These are phyloP conservation scores for Hanseniaspora valbyensis DNA, from an alignment of 805 yeast genomes.

Conservation along the genomic window DNA sequence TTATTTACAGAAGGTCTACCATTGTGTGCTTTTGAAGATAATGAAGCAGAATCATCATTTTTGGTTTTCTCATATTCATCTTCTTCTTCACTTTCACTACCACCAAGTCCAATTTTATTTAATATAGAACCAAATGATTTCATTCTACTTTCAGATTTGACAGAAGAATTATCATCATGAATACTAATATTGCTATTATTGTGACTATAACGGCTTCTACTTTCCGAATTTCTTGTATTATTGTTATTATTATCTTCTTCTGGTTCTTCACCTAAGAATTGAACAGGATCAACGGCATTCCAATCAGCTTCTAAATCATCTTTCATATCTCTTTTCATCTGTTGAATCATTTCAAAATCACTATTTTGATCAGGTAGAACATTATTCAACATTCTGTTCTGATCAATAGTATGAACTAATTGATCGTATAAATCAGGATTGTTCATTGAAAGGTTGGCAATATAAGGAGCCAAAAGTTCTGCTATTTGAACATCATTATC, in stretches of 20 bases:
- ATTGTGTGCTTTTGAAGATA: neutral
- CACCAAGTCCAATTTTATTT: neutral
- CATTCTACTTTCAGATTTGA: neutral
- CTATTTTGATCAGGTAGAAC: slow-evolving; percentile 10
- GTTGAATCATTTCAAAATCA: slow-evolving; percentile 14
- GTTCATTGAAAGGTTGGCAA: slow-evolving; percentile 9
- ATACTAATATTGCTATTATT: too few relatives aligned
- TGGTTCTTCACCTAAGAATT: slow-evolving; percentile 7
- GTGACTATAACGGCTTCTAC: too few relatives aligned
- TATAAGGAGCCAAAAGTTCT: slow-evolving; percentile 2
- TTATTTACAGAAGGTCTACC: neutral
- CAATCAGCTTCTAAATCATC: slow-evolving; percentile 15
- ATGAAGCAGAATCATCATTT: neutral
- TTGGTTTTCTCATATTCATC: neutral
- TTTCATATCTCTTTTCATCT: slow-evolving; percentile 15
- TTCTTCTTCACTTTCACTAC: slow-evolving; percentile 1
- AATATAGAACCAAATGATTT: neutral
- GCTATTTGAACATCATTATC: slow-evolving; percentile 11
- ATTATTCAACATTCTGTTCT: slow-evolving; percentile 5
- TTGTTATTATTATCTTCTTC: neutral
- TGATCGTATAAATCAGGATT: slow-evolving; percentile 6
- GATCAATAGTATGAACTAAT: slow-evolving; percentile 10
- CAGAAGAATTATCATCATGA: neutral
- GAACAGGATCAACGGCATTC: slow-evolving; percentile 13
- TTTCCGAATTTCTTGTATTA: neutral